Conservation (phyloP, 1,284 basidiomycete genomes). For the Austropuccinia psidii region DNA sequence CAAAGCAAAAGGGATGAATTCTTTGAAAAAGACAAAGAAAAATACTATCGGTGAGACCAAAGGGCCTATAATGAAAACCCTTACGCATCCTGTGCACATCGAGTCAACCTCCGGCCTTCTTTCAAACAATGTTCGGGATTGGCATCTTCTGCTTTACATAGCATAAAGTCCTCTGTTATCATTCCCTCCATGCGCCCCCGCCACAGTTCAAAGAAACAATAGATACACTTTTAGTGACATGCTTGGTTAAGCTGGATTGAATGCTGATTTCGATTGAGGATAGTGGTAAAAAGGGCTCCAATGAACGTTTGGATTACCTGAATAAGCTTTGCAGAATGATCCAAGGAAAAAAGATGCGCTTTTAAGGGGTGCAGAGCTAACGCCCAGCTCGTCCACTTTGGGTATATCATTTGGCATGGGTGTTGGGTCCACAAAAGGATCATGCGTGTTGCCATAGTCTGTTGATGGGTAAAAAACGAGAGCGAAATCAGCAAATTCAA, state of each 20-base stretch:
- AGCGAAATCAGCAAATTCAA: background rate
- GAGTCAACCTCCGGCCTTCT: slow-evolving; percentile 90
- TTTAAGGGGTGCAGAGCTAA: slow-evolving; percentile 88
- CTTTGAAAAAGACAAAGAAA: too few species aligned
- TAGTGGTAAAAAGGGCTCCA: background rate
- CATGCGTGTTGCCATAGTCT: slow-evolving; percentile 34
- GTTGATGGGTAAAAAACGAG: background rate
- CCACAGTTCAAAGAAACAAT: background rate
- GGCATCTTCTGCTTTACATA: slow-evolving; percentile 74
- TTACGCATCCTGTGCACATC: slow-evolving; percentile 89
- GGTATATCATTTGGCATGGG: slow-evolving; percentile 67
- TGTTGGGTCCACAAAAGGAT: slow-evolving; percentile 51
- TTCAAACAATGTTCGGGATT: slow-evolving; percentile 89
- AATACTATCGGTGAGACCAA: background rate
- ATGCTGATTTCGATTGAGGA: background rate
- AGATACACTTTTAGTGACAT: background rate
- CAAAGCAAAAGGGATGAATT: too few species aligned
- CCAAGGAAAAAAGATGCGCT: slow-evolving; percentile 96
- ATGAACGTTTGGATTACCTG: slow-evolving; percentile 5
- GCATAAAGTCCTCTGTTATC: slow-evolving; percentile 52
- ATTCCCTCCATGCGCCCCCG: background rate
- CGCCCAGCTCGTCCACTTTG: slow-evolving; percentile 80
- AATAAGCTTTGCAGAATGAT: slow-evolving; percentile 55
- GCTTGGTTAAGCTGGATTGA: slow-evolving; percentile 1
- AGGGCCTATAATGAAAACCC: slow-evolving; percentile 48